Evolutionary conservation across 2,329 filamentous ascomycete species (phyloP).

Genomic region (Juglanconis oblonga): DNA sequence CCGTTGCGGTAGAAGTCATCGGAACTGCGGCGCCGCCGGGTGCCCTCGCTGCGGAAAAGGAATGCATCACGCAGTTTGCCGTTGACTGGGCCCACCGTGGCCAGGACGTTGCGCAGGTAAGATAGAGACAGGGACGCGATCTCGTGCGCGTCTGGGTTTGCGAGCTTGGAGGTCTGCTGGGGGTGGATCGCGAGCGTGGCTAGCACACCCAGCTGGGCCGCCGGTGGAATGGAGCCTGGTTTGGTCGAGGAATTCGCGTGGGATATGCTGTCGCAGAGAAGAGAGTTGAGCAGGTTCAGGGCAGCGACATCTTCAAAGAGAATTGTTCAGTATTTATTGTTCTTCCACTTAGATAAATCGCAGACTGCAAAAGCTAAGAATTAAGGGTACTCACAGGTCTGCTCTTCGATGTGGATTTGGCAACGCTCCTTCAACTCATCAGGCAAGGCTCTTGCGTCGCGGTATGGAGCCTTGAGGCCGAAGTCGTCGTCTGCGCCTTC

Average conservation of each 20-base stretch:
- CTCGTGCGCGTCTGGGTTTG: slow-evolving; percentile 56
- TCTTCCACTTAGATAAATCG: no score
- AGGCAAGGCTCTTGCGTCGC: slow-evolving; percentile 53
- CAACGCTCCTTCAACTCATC: slow-evolving; percentile 64
- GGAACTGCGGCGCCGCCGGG: slow-evolving; percentile 27
- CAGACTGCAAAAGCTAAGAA: not conserved
- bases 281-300: slow-evolving; percentile 61
- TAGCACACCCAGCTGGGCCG: slow-evolving; percentile 73
- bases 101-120: slow-evolving; percentile 67
- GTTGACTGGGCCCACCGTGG: slow-evolving; percentile 65
- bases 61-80: slow-evolving; percentile 72
- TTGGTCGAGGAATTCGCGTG: slow-evolving; percentile 24
- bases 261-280: slow-evolving; percentile 53
- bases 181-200: slow-evolving; percentile 82
- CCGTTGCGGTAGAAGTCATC: slow-evolving; percentile 20
- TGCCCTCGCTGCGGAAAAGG: slow-evolving; percentile 48
- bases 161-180: slow-evolving; percentile 69
- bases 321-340: not conserved
- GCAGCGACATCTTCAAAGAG: slow-evolving; percentile 47
- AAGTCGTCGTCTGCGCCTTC: slow-evolving; percentile 1
- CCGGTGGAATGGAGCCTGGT: slow-evolving; percentile 63
- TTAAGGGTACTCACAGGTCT: slow-evolving; percentile 40
- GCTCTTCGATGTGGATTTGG: slow-evolving; percentile 72
- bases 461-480: slow-evolving; percentile 36
- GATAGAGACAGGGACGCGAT: slow-evolving; percentile 65